Evolutionary conservation across 2,329 filamentous ascomycete genomes (phyloP), one percentile per base, ranked within the genome.

Genomic region (Diplodia scrobiculata): DNA sequence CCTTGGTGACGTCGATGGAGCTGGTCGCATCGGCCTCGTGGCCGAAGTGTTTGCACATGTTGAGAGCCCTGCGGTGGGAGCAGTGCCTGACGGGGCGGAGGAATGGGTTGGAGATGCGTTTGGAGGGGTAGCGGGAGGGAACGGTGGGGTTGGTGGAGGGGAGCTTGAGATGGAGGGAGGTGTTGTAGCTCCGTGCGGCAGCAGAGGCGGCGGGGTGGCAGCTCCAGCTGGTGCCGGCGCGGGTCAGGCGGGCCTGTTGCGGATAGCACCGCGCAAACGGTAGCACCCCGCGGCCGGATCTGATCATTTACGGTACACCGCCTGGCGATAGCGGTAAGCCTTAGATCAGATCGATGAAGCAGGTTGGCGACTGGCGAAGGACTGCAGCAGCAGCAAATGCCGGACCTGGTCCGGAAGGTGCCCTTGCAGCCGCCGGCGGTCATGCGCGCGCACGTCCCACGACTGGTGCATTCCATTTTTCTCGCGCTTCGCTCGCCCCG

Each of bases 21-120:
- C 84, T 81, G 69, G 81, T 82, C 65, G 83, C 82, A 69, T 86
- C 84, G 58, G 78, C 47, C 69, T 85, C 86, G 58, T 62, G 58
- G 29, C 29, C 45, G 72, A 82, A 82, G 69, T 85, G 81, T 76
- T 85, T 86, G 79, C 89, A 91, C 88, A 93, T 94, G 78, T 81
- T 84, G 58, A 62, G 58, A 25, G 58, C 29, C 81, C 89, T 84
- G 80, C 88, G 86, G 79, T 89, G 90, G 64, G 91, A 94, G 79
- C 91, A 95, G 77, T 89, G 79, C 75, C 89, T 70, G 66, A 73
- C 71, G 34, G 72, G 67, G 55, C 54, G 63, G 48, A 53, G 50
- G 36, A 62, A 59, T 45, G 50, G 50, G 34, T 47, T 62, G 65
- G 55, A 4, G 52, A 32, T 34, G 27, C 3, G 17, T 7, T 3